Evolutionary conservation across 169 alveolate species (phyloP), one percentile per base, ranked within the genome.

Genomic region (Plasmodium berghei): DNA sequence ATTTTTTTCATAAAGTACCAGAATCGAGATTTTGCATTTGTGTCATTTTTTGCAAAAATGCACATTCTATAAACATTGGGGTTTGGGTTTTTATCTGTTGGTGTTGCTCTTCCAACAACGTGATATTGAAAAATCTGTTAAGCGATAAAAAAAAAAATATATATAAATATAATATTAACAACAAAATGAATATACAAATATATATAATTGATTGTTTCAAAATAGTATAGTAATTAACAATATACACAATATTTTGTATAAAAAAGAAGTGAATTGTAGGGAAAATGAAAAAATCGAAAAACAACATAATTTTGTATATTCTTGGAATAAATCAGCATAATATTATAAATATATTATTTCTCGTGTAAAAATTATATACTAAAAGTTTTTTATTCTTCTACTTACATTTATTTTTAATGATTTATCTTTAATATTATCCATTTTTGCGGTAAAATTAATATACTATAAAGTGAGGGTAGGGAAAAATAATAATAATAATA

Each of bases 1-100:
- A 98, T 95, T 93, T 97, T 96, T 93, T 98, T 96, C 99, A 98
- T 95, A 96, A 97, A 96, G 92, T 98, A 96, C 99, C 99, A 99
- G 97, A 98, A 99, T 86, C 98, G 97, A 20, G 99, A 95, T 94
- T 97, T 98, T 61, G 99, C 99, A 72, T 96, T 93, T 20, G 99
- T 99, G 72, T 95, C 95, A 93, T 98, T 97, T 89, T 96, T 96
- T 18, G 99, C 99, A 93, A 99, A 99, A 52, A 99, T 95, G 85
- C 99, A 95, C 99, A 99, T 98, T 92, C 99, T 97, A 93, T 94
- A 97, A 67, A 97, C 95, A 86, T 95, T 93, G 6, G 97, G 96
- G 73, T 95, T 88, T 42, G 98, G 97, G 91, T 97, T 97, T 87
- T 96, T 95, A 91, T 96, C 97, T 4, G 99, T 95, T 45, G 99